phyloP scores from a whole-genome alignment of 1,284 basidiomycete genomes.

The Rhodotorula sp. region DNA sequence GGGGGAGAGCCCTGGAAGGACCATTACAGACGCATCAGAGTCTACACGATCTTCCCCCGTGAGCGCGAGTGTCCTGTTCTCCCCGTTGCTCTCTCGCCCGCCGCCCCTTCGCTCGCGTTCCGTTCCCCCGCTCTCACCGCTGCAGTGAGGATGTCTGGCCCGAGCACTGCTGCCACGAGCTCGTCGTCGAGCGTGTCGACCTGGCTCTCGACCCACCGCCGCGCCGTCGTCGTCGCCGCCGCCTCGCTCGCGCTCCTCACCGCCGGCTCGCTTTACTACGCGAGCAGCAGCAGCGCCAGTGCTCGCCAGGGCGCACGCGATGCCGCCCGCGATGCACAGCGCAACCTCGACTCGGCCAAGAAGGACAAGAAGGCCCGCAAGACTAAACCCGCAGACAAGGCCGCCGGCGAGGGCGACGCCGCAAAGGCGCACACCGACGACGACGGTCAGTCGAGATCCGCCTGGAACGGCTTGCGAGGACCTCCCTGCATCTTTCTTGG shows the following conservation, averaged over 20 bases:
- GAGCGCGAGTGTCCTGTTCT: too few species aligned
- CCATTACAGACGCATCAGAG: too few species aligned
- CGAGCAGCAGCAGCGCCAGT: constrained; percentile 1
- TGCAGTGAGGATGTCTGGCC: background rate
- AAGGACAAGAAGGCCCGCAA: constrained; percentile 20
- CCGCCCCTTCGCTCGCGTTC: background rate
- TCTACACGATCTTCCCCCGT: too few species aligned
- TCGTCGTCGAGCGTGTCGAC: constrained; percentile 5
- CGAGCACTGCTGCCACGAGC: background rate
- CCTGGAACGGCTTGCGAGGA: too few species aligned
- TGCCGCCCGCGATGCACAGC: background rate
- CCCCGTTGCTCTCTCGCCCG: too few species aligned
- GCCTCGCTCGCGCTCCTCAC: constrained; percentile 12
- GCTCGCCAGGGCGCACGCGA: background rate
- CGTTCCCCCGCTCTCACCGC: background rate
- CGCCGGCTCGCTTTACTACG: constrained; percentile 22
- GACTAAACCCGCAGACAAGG: background rate
- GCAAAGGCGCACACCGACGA: background rate
- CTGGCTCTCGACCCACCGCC: constrained; percentile 27
- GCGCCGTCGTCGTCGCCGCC: constrained; percentile 26
- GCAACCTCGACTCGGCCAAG: background rate
- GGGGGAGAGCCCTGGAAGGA: too few species aligned
- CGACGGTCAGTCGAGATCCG: background rate
- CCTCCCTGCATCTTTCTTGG: too few species aligned
- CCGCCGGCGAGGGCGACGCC: background rate